Percentiles rank a stretch among this genome's conserved stretches.
phyloP scores from a whole-genome alignment of 73 alveolate genomes.

The Paramecium pentaurelia region DNA sequence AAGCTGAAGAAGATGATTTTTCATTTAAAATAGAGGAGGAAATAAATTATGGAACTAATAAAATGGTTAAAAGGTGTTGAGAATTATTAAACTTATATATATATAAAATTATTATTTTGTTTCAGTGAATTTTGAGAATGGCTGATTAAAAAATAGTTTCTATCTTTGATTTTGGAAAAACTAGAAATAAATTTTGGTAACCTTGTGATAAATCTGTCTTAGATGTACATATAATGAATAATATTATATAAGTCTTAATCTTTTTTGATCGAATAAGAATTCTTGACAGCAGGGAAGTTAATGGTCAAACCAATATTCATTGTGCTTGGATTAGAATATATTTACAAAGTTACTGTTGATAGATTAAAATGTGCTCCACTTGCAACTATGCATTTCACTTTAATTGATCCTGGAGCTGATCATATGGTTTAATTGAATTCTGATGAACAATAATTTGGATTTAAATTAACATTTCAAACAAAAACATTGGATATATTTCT shows the following conservation, averaged over 20 bases:
- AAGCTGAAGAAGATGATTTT: not conserved
- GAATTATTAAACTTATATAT: not conserved
- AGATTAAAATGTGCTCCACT: slow-evolving; percentile 6
- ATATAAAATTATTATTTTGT: not conserved
- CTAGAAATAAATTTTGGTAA: not conserved
- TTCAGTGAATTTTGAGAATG: not conserved
- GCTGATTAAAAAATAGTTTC: not conserved
- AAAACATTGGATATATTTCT: slow-evolving; percentile 44
- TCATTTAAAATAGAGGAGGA: not conserved
- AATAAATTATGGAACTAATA: not conserved
- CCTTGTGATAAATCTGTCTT: slow-evolving; percentile 19
- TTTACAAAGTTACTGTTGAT: not conserved
- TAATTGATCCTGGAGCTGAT: slow-evolving; percentile 21
- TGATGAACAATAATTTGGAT: slow-evolving; percentile 39
- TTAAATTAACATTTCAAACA: slow-evolving; percentile 13
- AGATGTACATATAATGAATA: not conserved
- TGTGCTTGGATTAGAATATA: not conserved
- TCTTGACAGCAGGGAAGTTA: not conserved
- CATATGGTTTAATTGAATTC: slow-evolving; percentile 30
- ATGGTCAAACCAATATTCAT: not conserved
- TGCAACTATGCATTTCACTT: not conserved
- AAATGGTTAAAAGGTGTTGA: slow-evolving; percentile 21
- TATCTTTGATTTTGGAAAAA: slow-evolving; percentile 22
- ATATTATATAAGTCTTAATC: not conserved
- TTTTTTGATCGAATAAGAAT: not conserved